Evolutionary conservation across 2,329 filamentous ascomycete species (phyloP).

Genomic region (Fusarium agapanthi): DNA sequence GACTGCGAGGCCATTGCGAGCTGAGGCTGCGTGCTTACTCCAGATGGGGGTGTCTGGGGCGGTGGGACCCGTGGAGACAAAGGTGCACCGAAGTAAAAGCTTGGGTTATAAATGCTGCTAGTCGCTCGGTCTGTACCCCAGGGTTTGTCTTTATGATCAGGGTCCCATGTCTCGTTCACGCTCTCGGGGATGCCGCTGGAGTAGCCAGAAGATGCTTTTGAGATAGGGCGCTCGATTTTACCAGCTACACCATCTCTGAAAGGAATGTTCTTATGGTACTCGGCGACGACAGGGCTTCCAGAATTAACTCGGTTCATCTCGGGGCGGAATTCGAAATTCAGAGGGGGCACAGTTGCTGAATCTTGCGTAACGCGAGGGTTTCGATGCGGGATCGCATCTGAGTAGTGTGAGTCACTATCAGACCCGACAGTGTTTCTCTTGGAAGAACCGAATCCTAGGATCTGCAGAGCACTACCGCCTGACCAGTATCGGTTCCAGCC

Average conservation of each 20-base stretch:
- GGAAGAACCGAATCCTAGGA: conserved; percentile 65
- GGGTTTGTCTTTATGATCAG: conserved; percentile 53
- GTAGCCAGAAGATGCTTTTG: conserved; percentile 62
- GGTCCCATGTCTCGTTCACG: conserved; percentile 65
- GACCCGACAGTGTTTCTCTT: conserved; percentile 63
- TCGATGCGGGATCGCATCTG: conserved; percentile 42
- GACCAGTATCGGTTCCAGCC: conserved; percentile 84
- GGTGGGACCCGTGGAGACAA: conserved; percentile 49
- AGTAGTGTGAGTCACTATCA: conserved; percentile 66
- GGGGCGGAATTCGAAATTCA: conserved; percentile 70
- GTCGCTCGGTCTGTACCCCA: conserved; percentile 62
- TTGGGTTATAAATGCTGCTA: conserved; percentile 61
- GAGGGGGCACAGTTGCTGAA: conserved; percentile 75
- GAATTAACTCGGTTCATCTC: conserved; percentile 73
- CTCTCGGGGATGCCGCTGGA: conserved; percentile 74
- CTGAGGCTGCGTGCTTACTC: conserved; percentile 59
- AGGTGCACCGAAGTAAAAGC: conserved; percentile 54
- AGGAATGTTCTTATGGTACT: conserved; percentile 60
- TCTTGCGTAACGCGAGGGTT: conserved; percentile 65
- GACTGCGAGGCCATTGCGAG: conserved; percentile 59
- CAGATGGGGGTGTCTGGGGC: conserved; percentile 44
- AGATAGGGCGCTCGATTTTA: conserved; percentile 66
- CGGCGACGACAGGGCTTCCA: conserved; percentile 74
- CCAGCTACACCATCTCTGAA: conserved; percentile 67
- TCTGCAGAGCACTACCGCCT: conserved; percentile 73